Conservation (phyloP, 2,329 filamentous ascomycete species). For the Fusarium sambucinum region DNA sequence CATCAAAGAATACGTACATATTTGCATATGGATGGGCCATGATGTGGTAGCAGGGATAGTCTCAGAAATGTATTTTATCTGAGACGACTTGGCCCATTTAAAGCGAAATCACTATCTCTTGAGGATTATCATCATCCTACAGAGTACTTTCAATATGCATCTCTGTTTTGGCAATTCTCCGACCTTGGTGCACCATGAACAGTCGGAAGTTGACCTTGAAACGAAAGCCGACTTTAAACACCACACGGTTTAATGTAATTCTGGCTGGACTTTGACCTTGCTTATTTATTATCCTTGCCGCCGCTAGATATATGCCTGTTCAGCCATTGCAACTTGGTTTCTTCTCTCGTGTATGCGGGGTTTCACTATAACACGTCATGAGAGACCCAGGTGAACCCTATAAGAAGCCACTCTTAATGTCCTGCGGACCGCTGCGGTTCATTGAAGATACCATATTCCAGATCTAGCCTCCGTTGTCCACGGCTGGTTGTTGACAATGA, state of each 20-base stretch:
- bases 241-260: background rate
- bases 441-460: background rate
- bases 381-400: conserved; percentile 4
- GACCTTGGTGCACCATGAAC: background rate
- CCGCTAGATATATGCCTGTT: too few relatives aligned
- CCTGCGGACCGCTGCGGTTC: background rate
- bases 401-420: conserved; percentile 13
- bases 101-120: background rate
- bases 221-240: background rate
- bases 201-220: background rate
- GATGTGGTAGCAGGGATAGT: background rate
- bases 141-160: background rate
- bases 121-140: background rate
- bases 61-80: background rate
- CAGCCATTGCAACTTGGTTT: background rate
- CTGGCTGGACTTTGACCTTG: background rate
- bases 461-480: background rate
- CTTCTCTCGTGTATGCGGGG: background rate
- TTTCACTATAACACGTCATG: conserved; percentile 6
- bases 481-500: background rate
- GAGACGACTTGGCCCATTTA: background rate
- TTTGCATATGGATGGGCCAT: background rate
- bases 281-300: background rate
- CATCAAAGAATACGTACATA: background rate
- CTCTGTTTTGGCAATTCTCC: background rate